Evolutionary conservation across 2,329 filamentous ascomycete genomes (phyloP).

Genomic region (Cladosporium sp.): DNA sequence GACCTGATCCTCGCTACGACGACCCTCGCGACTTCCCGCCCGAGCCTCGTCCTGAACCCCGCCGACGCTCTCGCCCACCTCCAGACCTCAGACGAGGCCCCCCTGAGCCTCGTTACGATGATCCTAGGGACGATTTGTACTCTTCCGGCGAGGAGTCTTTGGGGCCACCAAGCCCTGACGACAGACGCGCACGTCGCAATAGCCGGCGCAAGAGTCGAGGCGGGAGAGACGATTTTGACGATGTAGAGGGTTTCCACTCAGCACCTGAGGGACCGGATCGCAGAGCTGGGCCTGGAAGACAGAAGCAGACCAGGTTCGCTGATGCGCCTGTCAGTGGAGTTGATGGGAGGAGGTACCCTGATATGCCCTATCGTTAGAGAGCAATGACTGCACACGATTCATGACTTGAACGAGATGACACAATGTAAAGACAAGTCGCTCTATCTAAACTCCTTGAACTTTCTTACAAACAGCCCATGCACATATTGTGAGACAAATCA

Average conservation of each 20-base stretch:
- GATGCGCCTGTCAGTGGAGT: constrained; percentile 15
- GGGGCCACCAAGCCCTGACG: constrained; percentile 9
- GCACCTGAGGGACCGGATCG: constrained; percentile 3
- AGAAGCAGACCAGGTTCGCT: constrained; percentile 23
- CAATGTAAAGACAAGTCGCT: background rate
- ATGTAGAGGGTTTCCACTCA: constrained; percentile 3
- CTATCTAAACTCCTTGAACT: too few relatives aligned
- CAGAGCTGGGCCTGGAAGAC: constrained; percentile 12
- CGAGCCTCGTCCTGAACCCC: background rate
- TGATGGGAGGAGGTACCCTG: constrained; percentile 22
- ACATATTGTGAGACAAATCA: too few relatives aligned
- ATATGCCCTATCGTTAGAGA: constrained; percentile 13
- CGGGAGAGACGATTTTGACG: constrained; percentile 9
- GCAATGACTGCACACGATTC: background rate
- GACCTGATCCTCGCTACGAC: background rate
- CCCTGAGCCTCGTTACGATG: constrained; percentile 5
- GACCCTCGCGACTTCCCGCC: constrained; percentile 6
- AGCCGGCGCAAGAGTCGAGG: constrained; percentile 15
- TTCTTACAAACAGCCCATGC: too few relatives aligned
- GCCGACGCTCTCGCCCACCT: constrained; percentile 2
- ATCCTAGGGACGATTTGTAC: constrained; percentile 4
- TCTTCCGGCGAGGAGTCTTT: background rate
- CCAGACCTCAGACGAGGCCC: background rate
- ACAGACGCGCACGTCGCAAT: constrained; percentile 6
- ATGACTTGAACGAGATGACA: background rate